phyloP scores from a whole-genome alignment of 768 basidiomycete species.

The Cytidiella melzeri region DNA sequence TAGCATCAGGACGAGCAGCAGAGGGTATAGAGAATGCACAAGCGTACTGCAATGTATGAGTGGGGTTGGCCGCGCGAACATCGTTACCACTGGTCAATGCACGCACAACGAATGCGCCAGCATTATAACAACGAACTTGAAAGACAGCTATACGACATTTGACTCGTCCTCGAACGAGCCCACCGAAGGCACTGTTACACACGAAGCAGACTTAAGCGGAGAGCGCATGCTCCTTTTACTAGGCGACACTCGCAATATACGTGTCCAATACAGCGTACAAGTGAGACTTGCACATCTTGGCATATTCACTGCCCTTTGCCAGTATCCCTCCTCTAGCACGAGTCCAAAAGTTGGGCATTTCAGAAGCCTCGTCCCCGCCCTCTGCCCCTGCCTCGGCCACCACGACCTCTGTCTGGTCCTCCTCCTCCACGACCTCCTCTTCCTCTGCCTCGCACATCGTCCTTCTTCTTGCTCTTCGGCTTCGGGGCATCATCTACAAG shows the following conservation, averaged over 20 bases:
- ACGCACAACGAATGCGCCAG: background rate
- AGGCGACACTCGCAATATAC: background rate
- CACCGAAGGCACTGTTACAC: background rate
- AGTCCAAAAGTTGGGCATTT: background rate
- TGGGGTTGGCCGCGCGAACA: too few species aligned
- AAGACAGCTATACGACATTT: too few species aligned
- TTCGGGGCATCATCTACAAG: conserved; percentile 97
- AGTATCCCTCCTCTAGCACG: background rate
- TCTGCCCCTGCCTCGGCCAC: conserved; percentile 32
- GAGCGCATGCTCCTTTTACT: background rate
- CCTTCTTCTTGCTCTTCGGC: conserved; percentile 90
- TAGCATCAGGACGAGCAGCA: too few species aligned
- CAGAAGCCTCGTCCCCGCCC: conserved; percentile 23
- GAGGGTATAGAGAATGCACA: too few species aligned
- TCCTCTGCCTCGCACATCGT: conserved; percentile 60
- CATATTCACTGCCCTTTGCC: too few species aligned
- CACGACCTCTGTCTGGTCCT: conserved; percentile 44
- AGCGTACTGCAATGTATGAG: too few species aligned
- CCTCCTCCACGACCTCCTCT: conserved; percentile 46
- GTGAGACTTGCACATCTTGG: background rate
- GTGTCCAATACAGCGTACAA: background rate
- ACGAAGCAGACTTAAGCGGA: background rate
- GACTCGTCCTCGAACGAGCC: too few species aligned
- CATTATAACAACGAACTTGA: too few species aligned
- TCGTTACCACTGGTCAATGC: background rate